Evolutionary conservation across 2,329 filamentous ascomycete species (phyloP).

Genomic region (Penicillium aurantiogriseum): DNA sequence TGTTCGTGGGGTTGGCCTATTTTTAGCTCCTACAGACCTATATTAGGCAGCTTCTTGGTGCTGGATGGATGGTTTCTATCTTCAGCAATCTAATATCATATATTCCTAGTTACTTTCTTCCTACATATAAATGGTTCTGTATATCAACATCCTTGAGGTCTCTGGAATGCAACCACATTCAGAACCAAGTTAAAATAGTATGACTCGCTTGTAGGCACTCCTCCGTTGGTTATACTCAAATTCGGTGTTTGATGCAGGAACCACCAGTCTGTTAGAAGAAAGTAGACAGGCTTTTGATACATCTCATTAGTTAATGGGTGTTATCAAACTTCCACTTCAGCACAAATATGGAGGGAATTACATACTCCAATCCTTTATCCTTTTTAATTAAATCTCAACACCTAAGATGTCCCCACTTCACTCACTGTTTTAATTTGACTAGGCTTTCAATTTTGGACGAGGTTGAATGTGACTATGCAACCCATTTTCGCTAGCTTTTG

Average conservation of each 20-base stretch:
- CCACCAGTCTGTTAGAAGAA: background rate
- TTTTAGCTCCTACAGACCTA: background rate
- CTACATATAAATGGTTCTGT: too few species aligned
- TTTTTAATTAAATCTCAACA: too few species aligned
- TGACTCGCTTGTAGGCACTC: background rate
- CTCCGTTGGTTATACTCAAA: too few species aligned
- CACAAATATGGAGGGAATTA: too few species aligned
- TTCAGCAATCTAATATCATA: background rate
- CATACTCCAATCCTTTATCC: too few species aligned
- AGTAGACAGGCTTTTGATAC: too few species aligned
- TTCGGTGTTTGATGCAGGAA: too few species aligned
- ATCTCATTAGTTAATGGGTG: background rate
- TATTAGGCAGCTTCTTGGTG: background rate
- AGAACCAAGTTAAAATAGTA: background rate
- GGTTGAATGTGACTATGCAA: background rate
- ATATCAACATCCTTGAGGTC: background rate
- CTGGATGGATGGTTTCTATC: background rate
- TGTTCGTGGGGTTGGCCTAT: background rate
- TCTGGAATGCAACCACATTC: background rate
- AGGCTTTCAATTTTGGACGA: background rate
- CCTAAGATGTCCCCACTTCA: too few species aligned
- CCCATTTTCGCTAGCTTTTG: background rate
- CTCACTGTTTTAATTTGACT: background rate
- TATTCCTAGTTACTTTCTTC: too few species aligned
- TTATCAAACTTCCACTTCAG: too few species aligned